These are phyloP conservation scores for Colletotrichum lentis DNA, from an alignment of 2,329 filamentous ascomycete species.

Conservation along the genomic window DNA sequence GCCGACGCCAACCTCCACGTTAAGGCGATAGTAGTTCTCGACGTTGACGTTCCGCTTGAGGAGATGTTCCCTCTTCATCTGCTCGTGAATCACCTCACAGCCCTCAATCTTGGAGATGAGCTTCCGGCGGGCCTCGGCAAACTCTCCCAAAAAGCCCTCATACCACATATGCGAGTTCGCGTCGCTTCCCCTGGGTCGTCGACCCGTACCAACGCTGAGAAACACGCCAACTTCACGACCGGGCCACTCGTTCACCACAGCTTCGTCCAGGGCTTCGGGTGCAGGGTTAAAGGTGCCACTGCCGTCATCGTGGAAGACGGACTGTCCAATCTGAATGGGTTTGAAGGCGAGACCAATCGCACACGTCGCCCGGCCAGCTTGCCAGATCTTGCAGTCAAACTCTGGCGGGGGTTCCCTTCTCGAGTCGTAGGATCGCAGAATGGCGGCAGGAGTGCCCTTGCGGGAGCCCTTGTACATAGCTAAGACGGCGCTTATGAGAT, in stretches of 20 bases:
- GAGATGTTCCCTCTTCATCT: slow-evolving; percentile 83
- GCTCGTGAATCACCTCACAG: slow-evolving; percentile 88
- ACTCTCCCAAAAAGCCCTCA: slow-evolving; percentile 90
- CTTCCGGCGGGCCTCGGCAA: slow-evolving; percentile 85
- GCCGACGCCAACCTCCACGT: slow-evolving; percentile 93
- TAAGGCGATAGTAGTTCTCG: slow-evolving; percentile 95
- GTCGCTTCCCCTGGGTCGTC: slow-evolving; percentile 71
- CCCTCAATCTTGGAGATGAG: slow-evolving; percentile 94
- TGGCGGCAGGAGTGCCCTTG: slow-evolving; percentile 70
- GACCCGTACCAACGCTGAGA: slow-evolving; percentile 92
- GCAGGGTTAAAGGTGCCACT: slow-evolving; percentile 91
- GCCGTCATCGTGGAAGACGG: slow-evolving; percentile 92
- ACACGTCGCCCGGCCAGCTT: slow-evolving; percentile 92
- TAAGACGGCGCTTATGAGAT: slow-evolving; percentile 77
- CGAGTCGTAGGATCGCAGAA: slow-evolving; percentile 95
- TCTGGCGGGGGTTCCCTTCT: slow-evolving; percentile 89
- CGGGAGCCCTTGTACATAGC: slow-evolving; percentile 87
- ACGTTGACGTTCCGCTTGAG: slow-evolving; percentile 79
- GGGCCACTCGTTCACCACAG: slow-evolving; percentile 91
- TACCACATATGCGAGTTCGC: slow-evolving; percentile 85
- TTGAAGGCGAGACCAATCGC: slow-evolving; percentile 95
- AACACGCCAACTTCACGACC: slow-evolving; percentile 92
- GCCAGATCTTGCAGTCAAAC: slow-evolving; percentile 95
- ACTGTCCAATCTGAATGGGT: slow-evolving; percentile 91
- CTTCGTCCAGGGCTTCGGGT: slow-evolving; percentile 86